Evolutionary conservation across 2,329 filamentous ascomycete species (phyloP), one percentile per base, ranked within the genome.

Genomic region (Neobulgaria alba): DNA sequence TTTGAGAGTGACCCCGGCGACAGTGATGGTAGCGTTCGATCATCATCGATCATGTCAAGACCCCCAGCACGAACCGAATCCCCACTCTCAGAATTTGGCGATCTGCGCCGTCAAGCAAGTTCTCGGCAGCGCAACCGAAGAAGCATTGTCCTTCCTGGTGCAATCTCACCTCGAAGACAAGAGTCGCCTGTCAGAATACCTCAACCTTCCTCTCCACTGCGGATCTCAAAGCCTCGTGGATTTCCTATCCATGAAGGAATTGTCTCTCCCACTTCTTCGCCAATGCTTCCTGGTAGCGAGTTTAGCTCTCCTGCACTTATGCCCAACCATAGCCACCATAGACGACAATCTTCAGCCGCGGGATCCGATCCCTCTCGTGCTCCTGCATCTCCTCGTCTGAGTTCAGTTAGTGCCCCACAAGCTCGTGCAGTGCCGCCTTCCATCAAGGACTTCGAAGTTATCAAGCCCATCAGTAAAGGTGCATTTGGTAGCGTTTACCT

Each of bases 391-490:
- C 92, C 92, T 4, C 79, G 88, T 17, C 63, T 96, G 37, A 78
- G 75, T 35, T 82, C 86, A 3, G 82, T 83, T 15, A 81, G 77
- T 43, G 76, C 79, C 29, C 85, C 89, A 20, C 88, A 94, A 60
- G 85, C 88, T 36, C 82, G 88, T 43, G 87, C 90, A 20, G 82
- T 90, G 1, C 86, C 92, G 3, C 88, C 90, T 5, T 98, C 93
- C 0, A 98, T 98, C 66, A 96, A 96, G 56, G 92, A 98, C 58
- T 98, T 98, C 54, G 92, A 98, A 61, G 95, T 98, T 52, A 95
- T 98, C 67, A 98, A 98, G 59, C 92, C 92, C 4, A 98, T 98
- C 63, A 98, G 92, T 65, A 96, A 95, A 64, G 92, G 92, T 36
- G 92, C 92, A 3, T 98, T 98, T 61, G 92, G 92, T 4, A 96